These are phyloP conservation scores for Phaseolus coccineus DNA, from an alignment of 331 rosid genomes.

Conservation along the genomic window DNA sequence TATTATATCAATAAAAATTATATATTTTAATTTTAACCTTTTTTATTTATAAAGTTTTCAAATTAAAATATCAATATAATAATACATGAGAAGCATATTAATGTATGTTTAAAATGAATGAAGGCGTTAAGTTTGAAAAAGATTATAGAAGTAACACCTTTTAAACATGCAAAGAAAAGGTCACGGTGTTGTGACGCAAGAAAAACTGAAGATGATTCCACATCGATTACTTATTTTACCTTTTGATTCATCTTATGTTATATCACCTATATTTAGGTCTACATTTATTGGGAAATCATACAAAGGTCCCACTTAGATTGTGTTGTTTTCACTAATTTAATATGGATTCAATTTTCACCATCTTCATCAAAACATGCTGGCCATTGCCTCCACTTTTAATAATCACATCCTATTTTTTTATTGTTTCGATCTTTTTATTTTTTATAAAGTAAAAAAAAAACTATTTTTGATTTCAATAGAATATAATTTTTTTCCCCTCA, in stretches of 20 bases:
- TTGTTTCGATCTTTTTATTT: too few relatives aligned
- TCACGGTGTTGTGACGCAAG: not conserved
- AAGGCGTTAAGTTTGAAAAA: not conserved
- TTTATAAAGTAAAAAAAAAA: too few relatives aligned
- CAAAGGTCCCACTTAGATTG: constrained; percentile 6
- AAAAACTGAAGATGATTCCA: not conserved
- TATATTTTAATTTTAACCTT: too few relatives aligned
- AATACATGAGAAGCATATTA: too few relatives aligned
- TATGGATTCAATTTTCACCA: not conserved
- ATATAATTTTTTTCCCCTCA: too few relatives aligned
- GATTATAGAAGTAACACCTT: not conserved
- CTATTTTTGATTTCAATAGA: too few relatives aligned
- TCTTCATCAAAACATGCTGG: not conserved
- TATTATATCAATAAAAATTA: too few relatives aligned
- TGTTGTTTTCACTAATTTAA: not conserved
- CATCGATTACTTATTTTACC: not conserved
- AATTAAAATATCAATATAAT: too few relatives aligned
- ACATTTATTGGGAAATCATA: constrained; percentile 2
- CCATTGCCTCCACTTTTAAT: not conserved
- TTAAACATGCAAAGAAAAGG: not conserved
- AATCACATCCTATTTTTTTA: too few relatives aligned
- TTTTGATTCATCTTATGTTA: not conserved
- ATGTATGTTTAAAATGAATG: not conserved
- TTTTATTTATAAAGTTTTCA: too few relatives aligned
- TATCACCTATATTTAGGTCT: not conserved